Conservation (phyloP, 768 basidiomycete species). For the Trametes maxima region DNA sequence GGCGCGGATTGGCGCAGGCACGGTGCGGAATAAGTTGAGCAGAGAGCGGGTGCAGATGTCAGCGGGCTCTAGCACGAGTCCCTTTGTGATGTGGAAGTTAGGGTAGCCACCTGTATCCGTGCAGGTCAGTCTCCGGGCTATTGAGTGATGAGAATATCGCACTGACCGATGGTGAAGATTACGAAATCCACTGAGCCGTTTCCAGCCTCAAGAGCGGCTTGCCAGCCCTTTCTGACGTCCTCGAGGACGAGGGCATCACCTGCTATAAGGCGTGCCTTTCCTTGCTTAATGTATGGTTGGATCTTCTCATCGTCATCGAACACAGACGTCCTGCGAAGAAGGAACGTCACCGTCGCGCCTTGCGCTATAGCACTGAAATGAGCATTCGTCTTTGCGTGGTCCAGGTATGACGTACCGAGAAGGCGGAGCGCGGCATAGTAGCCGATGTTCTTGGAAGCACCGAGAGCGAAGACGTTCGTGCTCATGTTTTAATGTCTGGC, state of each 20-base stretch:
- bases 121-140: conserved; percentile 5
- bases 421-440: conserved; percentile 37
- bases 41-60: conserved; percentile 63
- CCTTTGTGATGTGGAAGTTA: conserved; percentile 49
- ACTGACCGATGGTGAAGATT: conserved; percentile 64
- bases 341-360: conserved; percentile 64
- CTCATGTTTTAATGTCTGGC: background rate
- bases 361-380: conserved; percentile 39
- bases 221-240: conserved; percentile 58
- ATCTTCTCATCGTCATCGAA: conserved; percentile 59
- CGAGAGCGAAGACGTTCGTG: conserved; percentile 39
- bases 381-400: background rate
- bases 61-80: conserved; percentile 48
- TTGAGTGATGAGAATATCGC: background rate
- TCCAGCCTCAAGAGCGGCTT: conserved; percentile 30
- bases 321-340: conserved; percentile 52
- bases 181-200: conserved; percentile 49
- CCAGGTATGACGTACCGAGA: conserved; percentile 29
- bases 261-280: conserved; percentile 55
- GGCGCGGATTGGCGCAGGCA: conserved; percentile 40
- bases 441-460: conserved; percentile 45
- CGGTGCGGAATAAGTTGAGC: conserved; percentile 56
- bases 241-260: conserved; percentile 61
- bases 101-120: conserved; percentile 46
- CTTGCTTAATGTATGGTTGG: conserved; percentile 51